These are phyloP conservation scores for Tylopilus intermedius DNA, from an alignment of 768 basidiomycete species.

Conservation along the genomic window DNA sequence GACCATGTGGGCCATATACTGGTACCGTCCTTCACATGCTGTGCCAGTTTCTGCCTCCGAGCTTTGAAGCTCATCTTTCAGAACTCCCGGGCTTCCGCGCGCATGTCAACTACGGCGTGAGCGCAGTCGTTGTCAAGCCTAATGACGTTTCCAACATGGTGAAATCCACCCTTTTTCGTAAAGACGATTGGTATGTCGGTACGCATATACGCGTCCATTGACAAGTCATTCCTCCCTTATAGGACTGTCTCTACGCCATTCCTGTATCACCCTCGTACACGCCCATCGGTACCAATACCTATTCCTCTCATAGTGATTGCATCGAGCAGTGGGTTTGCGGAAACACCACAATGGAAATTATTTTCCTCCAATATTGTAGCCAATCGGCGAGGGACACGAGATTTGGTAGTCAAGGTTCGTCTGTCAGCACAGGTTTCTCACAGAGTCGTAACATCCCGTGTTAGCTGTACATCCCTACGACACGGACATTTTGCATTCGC, in stretches of 20 bases:
- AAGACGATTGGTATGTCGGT: constrained; percentile 47
- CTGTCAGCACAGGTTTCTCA: not conserved
- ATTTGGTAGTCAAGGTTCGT: constrained; percentile 36
- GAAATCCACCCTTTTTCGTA: constrained; percentile 51
- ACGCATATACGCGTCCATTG: not conserved
- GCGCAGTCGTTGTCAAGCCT: constrained; percentile 47
- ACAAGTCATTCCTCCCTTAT: constrained; percentile 1
- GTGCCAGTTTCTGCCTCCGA: constrained; percentile 62
- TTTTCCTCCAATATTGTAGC: constrained; percentile 40
- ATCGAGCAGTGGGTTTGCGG: constrained; percentile 37
- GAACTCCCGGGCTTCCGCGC: constrained; percentile 73
- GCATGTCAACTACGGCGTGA: constrained; percentile 57
- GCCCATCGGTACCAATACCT: constrained; percentile 53
- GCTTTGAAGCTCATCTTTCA: constrained; percentile 59
- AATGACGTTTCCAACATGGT: constrained; percentile 39
- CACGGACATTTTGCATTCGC: constrained; percentile 53
- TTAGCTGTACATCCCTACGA: constrained; percentile 52
- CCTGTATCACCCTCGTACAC: constrained; percentile 60
- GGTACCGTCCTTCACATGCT: constrained; percentile 1
- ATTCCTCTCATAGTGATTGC: constrained; percentile 32
- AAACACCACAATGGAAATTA: constrained; percentile 47
- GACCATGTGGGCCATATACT: not conserved
- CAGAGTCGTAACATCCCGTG: not conserved
- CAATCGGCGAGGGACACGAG: constrained; percentile 33
- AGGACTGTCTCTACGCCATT: constrained; percentile 59